Evolutionary conservation across 495 filamentous ascomycete genomes (phyloP), one percentile per base, ranked within the genome.

Genomic region (Sporormia fimetaria): DNA sequence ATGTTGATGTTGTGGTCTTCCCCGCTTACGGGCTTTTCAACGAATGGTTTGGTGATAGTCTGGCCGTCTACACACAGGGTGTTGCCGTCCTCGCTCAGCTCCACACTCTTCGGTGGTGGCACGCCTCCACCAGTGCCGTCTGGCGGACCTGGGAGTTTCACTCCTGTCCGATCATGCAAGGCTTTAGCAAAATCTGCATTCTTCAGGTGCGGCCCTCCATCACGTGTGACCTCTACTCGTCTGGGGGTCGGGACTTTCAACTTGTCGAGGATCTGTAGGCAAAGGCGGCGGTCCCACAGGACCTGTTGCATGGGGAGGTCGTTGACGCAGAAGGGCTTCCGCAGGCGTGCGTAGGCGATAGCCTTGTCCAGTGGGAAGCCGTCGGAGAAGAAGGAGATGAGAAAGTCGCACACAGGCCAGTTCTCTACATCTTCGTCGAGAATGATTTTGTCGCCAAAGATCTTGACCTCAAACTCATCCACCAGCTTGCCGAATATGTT

Each of bases 1-100:
- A 99, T 94, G 56, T 87, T 80, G 51, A 99, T 94, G 54, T 96
- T 99, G 61, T 99, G 90, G 58, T 99, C 87, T 62, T 99, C 90
- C 11, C 92, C 90, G 58, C 83, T 94, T n/a, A 84, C 81, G 1
- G 90, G 90, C 59, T 99, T 99, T 60, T 99, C 90, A 31, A 99
- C 90, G 58, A 95, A 99, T 0, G 90, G 90, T 52, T 99, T 99
- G 44, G 68, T 79, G 28, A 99, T 70, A 6, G 76, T 54, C 20
- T 71, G 67, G 11, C 87, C 88, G 59, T 96, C 87, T 10, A 96
- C 88, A 15, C 79, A 72, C 37, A 99, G 67, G 8, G 81, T 78
- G 48, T 99, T 84, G 6, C 83, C 83, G 53, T 87, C 78, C 47
- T 95, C 88, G 15, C 85, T 69, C 42, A 96, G 64, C 46, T 84